A percentile compares a stretch with the other conserved stretches of the same genome.
Conservation (phyloP, 2,329 filamentous ascomycete species). For the Diaporthe ampelina region DNA sequence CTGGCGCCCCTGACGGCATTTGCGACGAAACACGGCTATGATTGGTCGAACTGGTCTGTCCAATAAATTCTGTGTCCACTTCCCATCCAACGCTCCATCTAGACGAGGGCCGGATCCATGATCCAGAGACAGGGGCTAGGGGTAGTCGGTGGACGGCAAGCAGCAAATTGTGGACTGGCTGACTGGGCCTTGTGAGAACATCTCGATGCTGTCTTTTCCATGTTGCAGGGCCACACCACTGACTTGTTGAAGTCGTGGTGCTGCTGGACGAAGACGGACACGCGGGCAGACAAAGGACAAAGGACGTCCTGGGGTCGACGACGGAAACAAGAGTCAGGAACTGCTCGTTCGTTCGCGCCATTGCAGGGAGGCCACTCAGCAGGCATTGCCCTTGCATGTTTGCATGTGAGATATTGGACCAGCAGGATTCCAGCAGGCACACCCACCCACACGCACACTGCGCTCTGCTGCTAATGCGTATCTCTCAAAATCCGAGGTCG, state of each 20-base stretch:
- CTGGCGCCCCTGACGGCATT: conserved; percentile 38
- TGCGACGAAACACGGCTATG: conserved; percentile 27
- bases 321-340: conserved; percentile 26
- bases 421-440: conserved; percentile 15
- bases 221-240: background rate
- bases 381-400: conserved; percentile 27
- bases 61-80: conserved; percentile 37
- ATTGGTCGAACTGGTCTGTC: conserved; percentile 11
- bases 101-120: conserved; percentile 31
- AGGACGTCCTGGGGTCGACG: background rate
- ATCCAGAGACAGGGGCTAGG: conserved; percentile 38
- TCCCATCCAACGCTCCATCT: conserved; percentile 35
- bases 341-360: background rate
- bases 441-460: background rate
- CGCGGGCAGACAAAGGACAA: background rate
- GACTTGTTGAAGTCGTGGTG: background rate
- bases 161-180: background rate
- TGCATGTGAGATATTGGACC: conserved; percentile 18
- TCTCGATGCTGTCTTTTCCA: background rate
- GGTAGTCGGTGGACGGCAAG: conserved; percentile 27
- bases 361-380: conserved; percentile 15
- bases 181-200: background rate
- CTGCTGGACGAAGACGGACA: background rate
- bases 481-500: conserved; percentile 1
- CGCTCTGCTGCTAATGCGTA: background rate